Evolutionary conservation across 441 rosid genomes (phyloP).

Genomic region (Eruca vesicaria): DNA sequence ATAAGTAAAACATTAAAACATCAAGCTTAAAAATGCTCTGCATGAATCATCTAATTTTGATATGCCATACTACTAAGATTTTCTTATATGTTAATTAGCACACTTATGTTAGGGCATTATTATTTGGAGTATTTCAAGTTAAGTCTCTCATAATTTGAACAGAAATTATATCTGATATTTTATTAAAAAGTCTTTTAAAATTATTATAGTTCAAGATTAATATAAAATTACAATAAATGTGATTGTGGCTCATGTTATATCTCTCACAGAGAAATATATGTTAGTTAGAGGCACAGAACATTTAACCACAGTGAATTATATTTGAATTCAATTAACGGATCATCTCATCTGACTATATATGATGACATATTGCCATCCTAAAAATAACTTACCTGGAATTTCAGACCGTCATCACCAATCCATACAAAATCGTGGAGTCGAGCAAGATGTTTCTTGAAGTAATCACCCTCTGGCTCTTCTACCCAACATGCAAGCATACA

Average conservation of each 20-base stretch:
- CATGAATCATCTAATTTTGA: neutral
- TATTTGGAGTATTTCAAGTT: neutral
- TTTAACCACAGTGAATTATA: neutral
- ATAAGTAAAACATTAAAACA: neutral
- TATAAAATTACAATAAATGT: neutral
- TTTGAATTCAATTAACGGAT: neutral
- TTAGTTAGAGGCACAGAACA: neutral
- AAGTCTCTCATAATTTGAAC: neutral
- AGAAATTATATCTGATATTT: neutral
- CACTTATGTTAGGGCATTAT: neutral
- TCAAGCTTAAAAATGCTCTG: neutral
- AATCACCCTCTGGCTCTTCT: neutral
- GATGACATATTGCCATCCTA: neutral
- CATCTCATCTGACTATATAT: neutral
- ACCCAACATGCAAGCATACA: neutral
- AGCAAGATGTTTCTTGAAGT: neutral
- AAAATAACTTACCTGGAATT: neutral
- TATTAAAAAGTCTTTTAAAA: neutral
- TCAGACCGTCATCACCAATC: neutral
- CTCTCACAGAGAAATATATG: neutral
- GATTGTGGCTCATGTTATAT: neutral
- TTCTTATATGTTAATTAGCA: too few relatives aligned
- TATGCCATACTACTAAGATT: neutral
- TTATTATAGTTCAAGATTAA: neutral
- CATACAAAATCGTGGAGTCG: neutral